Base-by-base conservation (phyloP, 1,284 basidiomycete genomes). In the Thelephora terrestris region DNA sequence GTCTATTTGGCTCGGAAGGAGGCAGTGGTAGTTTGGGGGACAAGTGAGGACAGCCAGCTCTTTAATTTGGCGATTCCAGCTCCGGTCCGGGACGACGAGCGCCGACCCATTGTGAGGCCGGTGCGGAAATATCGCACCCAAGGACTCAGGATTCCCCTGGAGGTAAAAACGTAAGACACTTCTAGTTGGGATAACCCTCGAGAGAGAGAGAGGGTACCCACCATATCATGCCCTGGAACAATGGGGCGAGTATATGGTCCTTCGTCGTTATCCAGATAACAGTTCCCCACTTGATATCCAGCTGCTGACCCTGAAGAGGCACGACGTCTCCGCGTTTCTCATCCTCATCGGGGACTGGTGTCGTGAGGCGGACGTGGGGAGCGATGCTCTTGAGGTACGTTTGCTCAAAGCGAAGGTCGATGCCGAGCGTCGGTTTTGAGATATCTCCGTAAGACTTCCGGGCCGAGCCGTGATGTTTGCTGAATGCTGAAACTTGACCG, bases 141-240 rank as follows among this genome's bases (percentile, higher is more conserved):
- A 21, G 20, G 20, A 7, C 20, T 12, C 10, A 38, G 39, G 20
- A 3, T 50, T 20, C 7, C 34, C 38, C 17, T 23, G 7, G 17
- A 17, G 46, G 7, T 17, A 43, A 35, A 10, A 36, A 17, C 5
- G 14, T 12, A 20, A 14, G 18, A 24, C n/a, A n/a, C 2, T 34
- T 25, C 25, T 38, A 23, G 20, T 34, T 35, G 24, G 21, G n/a
- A 25, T 6, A 17, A 24, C n/a, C 25, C 18, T 32, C 5, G 38
- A n/a, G n/a, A n/a, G 2, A 4, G 12, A 29, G n/a, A 35, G 9
- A 24, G 35, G 29, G 17, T 9, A 61, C 71, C 50, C 53, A 84
- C 84, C 83, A 84, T 21, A 83, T 56, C n/a, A 74, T 68, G n/a
- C 84, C 85, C 58, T 86, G 84, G 27, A 81, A 44, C 16, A 87